Conservation (phyloP, 129 eudicot genomes). For the Artemisia tridentata region DNA sequence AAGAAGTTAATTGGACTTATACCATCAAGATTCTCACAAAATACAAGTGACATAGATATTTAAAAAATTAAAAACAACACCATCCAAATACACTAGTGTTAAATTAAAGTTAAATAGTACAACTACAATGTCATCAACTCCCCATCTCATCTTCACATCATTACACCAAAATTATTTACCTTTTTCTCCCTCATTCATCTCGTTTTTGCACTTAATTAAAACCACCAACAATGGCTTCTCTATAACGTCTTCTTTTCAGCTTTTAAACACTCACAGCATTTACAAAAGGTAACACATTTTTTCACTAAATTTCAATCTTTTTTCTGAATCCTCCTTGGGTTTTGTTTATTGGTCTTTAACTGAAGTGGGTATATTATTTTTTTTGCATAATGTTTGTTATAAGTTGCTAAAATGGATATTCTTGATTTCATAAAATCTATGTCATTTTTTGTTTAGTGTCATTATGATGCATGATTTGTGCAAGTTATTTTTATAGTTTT, state of each 20-base stretch:
- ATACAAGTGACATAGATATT: background rate
- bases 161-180: constrained; percentile 16
- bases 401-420: background rate
- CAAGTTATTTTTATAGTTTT: background rate
- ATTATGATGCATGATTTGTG: constrained; percentile 6
- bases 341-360: background rate
- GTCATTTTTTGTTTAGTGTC: background rate
- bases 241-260: constrained; percentile 12
- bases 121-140: background rate
- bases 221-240: constrained; percentile 27
- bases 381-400: constrained; percentile 10
- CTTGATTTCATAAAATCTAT: background rate
- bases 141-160: constrained; percentile 22
- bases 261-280: constrained; percentile 11
- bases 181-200: constrained; percentile 19
- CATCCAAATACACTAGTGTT: background rate
- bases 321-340: constrained; percentile 8
- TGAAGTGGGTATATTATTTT: constrained; percentile 2
- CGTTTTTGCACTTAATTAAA: constrained; percentile 26
- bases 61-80: constrained; percentile 5
- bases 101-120: too few relatives aligned
- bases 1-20: background rate
- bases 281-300: constrained; percentile 20
- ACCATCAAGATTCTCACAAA: too few relatives aligned
- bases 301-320: constrained; percentile 13